Conservation (phyloP, 2,329 filamentous ascomycete genomes). For the Cordyceps farinosa region DNA sequence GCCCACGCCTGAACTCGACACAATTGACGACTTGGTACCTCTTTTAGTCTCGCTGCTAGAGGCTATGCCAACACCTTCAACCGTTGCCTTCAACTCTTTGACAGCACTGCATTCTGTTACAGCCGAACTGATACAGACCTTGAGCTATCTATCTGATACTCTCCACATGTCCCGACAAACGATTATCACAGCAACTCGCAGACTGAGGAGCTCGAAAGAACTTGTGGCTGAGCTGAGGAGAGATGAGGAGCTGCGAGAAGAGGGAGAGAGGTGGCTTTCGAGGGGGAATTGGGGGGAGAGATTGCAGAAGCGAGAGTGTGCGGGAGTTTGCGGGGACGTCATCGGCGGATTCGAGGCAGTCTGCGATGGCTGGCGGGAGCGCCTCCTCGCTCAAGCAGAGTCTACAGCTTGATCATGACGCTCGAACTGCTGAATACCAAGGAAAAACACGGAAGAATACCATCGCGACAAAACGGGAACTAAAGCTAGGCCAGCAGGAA, state of each 20-base stretch:
- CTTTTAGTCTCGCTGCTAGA: constrained; percentile 63
- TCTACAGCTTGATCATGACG: constrained; percentile 32
- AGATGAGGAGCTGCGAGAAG: constrained; percentile 78
- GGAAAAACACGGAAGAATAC: neutral
- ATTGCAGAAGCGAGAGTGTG: constrained; percentile 74
- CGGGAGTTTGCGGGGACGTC: constrained; percentile 78
- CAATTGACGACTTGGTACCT: constrained; percentile 66
- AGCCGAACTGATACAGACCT: constrained; percentile 69
- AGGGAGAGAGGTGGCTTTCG: constrained; percentile 77
- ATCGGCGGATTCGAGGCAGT: constrained; percentile 89
- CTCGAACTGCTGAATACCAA: constrained; percentile 20
- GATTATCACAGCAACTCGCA: constrained; percentile 73
- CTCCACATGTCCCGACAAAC: constrained; percentile 92
- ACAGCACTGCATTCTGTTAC: constrained; percentile 67
- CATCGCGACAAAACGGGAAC: neutral
- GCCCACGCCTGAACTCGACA: constrained; percentile 58
- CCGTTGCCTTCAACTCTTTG: constrained; percentile 62
- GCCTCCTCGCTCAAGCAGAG: constrained; percentile 64
- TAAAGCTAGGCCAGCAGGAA: neutral
- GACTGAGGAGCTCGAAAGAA: constrained; percentile 77
- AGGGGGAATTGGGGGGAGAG: constrained; percentile 79
- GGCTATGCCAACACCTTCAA: constrained; percentile 62
- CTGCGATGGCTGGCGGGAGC: constrained; percentile 78
- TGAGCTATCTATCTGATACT: constrained; percentile 84
- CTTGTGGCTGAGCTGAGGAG: constrained; percentile 79